A percentile compares a stretch with the other conserved stretches of the same genome.
Evolutionary conservation across 2,329 filamentous ascomycete species (phyloP).

Genomic region (Aspergillus awamori): DNA sequence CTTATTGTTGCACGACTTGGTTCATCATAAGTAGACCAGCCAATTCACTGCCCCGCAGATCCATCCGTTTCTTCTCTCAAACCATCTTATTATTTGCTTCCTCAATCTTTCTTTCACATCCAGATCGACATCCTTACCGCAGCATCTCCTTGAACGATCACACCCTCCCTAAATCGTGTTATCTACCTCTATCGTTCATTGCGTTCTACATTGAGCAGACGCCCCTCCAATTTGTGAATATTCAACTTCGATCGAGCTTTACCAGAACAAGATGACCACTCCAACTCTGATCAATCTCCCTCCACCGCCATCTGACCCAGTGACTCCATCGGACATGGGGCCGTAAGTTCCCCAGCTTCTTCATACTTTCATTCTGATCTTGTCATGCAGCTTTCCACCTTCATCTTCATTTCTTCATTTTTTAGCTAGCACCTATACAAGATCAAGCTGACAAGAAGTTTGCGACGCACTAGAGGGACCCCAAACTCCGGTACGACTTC

Average conservation of each 20-base stretch:
- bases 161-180: background rate
- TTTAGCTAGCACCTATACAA: background rate
- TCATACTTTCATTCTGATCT: constrained; percentile 10
- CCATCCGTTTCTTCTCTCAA: background rate
- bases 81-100: no score
- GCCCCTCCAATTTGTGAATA: background rate
- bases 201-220: background rate
- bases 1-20: background rate
- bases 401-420: background rate
- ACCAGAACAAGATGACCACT: constrained; percentile 39
- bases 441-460: constrained; percentile 23
- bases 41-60: constrained; percentile 1
- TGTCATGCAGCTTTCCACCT: constrained; percentile 16
- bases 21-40: background rate
- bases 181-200: background rate
- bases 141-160: background rate
- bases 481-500: constrained; percentile 92
- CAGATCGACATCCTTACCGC: background rate
- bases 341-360: constrained; percentile 64
- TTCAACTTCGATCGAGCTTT: background rate
- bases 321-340: constrained; percentile 80
- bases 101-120: background rate
- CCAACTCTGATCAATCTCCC: constrained; percentile 83
- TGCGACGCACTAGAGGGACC: constrained; percentile 67
- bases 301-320: constrained; percentile 76